phyloP scores from a whole-genome alignment of 306 rosid genomes.

The Datisca glomerata region DNA sequence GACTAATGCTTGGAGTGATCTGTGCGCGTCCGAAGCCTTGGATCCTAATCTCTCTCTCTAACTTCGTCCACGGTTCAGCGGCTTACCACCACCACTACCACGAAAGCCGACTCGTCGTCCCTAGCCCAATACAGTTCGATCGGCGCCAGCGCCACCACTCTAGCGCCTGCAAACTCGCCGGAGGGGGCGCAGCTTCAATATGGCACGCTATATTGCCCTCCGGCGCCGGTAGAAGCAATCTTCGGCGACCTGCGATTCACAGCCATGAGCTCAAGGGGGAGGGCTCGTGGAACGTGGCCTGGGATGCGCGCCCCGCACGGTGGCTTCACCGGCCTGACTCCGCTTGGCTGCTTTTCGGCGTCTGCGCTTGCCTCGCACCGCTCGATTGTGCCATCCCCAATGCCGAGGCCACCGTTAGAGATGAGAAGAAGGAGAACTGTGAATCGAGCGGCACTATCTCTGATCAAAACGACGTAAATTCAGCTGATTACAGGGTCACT shows the following conservation, averaged over 20 bases:
- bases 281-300: conserved; percentile 90
- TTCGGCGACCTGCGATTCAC: conserved; percentile 19
- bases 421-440: conserved; percentile 5
- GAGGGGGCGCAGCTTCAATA: conserved; percentile 53
- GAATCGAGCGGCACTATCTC: conserved; percentile 8
- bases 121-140: conserved; percentile 16
- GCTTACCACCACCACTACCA: conserved; percentile 19
- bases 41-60: conserved; percentile 31
- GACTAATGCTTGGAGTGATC: conserved; percentile 46
- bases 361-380: conserved; percentile 73
- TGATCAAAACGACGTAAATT: conserved; percentile 16
- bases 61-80: conserved; percentile 37
- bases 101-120: conserved; percentile 7
- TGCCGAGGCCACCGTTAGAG: conserved; percentile 10
- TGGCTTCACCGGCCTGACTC: conserved; percentile 90
- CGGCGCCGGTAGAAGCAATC: conserved; percentile 14
- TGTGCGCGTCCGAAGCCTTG: conserved; percentile 53
- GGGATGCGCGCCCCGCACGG: conserved; percentile 87
- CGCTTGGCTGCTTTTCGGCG: conserved; percentile 87
- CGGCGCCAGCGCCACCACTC: conserved; percentile 43
- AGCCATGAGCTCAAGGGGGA: conserved; percentile 59
- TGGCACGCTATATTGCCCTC: conserved; percentile 78
- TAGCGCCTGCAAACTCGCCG: conserved; percentile 35
- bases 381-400: conserved; percentile 15
- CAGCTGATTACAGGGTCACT: conserved; percentile 56